Base-by-base conservation (phyloP, 345 rosid species). In the Abelmoschus esculentus region DNA sequence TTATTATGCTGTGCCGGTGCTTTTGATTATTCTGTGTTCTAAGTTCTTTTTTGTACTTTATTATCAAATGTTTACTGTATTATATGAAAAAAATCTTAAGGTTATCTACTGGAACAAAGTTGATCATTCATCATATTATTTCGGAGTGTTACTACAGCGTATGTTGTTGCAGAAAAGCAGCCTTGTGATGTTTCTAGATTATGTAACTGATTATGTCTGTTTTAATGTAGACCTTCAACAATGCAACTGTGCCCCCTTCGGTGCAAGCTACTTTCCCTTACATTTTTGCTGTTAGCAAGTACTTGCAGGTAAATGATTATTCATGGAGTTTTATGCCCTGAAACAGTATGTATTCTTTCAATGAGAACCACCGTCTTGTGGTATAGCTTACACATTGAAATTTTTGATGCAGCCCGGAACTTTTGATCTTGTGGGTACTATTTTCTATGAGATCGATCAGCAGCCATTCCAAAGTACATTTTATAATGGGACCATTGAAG, bases 401-500 rank as follows among this genome's bases (percentile, higher is more conserved):
- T 56, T 6, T 61, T 61, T 36, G 40, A 8, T 75, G 76, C 84
- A 91, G 99, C 82, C 96, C 28, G 98, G 98, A 69, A 87, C 77
- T 49, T 95, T 91, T 79, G 99, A 95, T 85, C 89, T 95, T 11
- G 97, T 90, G 70, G 99, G 96, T 36, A 82, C 87, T 32, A 83
- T 95, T 66, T 38, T 90, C 26, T 91, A 88, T 61, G 92, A 91
- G 76, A 82, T 95, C 52, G 92, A 90, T 77, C 90, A 89, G 74
- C 86, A 87, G 60, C 90, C 92, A 19, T 90, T 82, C 78, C 85
- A 87, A 72, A 91, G 81, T 77, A 80, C 79, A 29, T 95, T 90
- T 76, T 87, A 86, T 74, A 95, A 91, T 74, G 96, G 93, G 66
- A 90, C 98, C 70, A 78, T 91, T 18, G 99, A 95, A 84, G 96